Conservation (phyloP, 2,329 filamentous ascomycete species). For the Aspergillus brunneoviolaceus region DNA sequence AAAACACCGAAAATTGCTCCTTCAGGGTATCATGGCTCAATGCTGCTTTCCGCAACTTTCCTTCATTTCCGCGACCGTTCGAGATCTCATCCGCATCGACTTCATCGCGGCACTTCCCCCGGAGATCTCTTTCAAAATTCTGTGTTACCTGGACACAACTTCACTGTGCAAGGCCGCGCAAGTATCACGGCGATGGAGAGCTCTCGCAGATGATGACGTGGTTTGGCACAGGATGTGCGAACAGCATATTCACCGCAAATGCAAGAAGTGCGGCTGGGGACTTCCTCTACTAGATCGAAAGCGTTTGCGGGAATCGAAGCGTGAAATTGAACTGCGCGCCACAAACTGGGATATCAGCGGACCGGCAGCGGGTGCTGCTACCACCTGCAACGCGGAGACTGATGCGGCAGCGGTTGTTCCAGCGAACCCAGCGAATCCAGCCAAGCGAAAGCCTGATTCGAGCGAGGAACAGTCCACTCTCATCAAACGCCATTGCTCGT, state of each 20-base stretch:
- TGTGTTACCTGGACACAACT: slow-evolving; percentile 88
- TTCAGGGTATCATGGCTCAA: slow-evolving; percentile 92
- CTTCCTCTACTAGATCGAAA: slow-evolving; percentile 86
- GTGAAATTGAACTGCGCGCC: slow-evolving; percentile 73
- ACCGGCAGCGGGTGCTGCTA: slow-evolving; percentile 44
- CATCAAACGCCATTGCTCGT: slow-evolving; percentile 34
- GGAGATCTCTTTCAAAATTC: slow-evolving; percentile 89
- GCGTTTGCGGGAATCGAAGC: slow-evolving; percentile 79
- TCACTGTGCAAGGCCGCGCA: slow-evolving; percentile 95
- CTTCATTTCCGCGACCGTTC: slow-evolving; percentile 83
- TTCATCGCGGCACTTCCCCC: slow-evolving; percentile 85
- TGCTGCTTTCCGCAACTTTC: slow-evolving; percentile 98
- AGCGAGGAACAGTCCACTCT: slow-evolving; percentile 29
- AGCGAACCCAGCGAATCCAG: background rate
- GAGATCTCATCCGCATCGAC: slow-evolving; percentile 95
- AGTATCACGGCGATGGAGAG: slow-evolving; percentile 84
- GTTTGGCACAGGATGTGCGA: slow-evolving; percentile 99
- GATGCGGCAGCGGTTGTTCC: slow-evolving; percentile 7
- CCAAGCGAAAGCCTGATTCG: slow-evolving; percentile 32
- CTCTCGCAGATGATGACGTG: slow-evolving; percentile 91
- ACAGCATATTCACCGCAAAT: slow-evolving; percentile 92
- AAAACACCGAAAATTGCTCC: slow-evolving; percentile 92
- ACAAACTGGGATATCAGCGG: slow-evolving; percentile 58
- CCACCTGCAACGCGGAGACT: slow-evolving; percentile 5
- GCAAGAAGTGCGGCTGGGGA: slow-evolving; percentile 94